These are phyloP conservation scores for Haplosporangium sp. DNA, from an alignment of 371 early-diverging fungal species.

Conservation along the genomic window DNA sequence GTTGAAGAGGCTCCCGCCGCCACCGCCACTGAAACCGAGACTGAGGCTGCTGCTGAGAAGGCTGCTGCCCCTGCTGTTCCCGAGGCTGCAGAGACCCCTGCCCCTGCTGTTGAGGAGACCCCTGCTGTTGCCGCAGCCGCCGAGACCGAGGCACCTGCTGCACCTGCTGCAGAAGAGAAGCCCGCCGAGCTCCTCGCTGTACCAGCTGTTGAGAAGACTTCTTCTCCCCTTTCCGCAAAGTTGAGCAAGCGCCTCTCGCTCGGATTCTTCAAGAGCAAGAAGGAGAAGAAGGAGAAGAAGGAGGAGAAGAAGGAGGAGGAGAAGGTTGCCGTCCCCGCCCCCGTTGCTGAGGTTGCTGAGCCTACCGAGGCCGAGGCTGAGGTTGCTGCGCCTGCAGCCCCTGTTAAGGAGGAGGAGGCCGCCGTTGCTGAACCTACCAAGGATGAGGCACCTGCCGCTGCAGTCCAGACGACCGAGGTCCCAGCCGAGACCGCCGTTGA, in stretches of 20 bases:
- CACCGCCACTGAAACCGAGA: no score
- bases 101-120: constrained; percentile 18
- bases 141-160: constrained; percentile 9
- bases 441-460: constrained; percentile 24
- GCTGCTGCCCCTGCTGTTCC: constrained; percentile 1
- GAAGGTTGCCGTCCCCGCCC: constrained; percentile 26
- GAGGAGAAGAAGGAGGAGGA: constrained; percentile 22
- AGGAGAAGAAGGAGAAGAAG: constrained; percentile 49
- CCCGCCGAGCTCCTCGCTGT: constrained; percentile 29
- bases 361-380: constrained; percentile 14
- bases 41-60: constrained; percentile 12
- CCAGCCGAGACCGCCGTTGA: constrained; percentile 13
- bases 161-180: constrained; percentile 22
- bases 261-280: constrained; percentile 47
- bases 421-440: constrained; percentile 22
- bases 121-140: constrained; percentile 15
- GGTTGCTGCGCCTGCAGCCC: constrained; percentile 8
- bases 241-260: constrained; percentile 49
- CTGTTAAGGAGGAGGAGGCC: not conserved
- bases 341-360: constrained; percentile 23
- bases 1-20: constrained; percentile 11
- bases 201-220: constrained; percentile 31
- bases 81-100: constrained; percentile 13
- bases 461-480: constrained; percentile 2
- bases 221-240: constrained; percentile 27